Conservation (phyloP, 2,329 filamentous ascomycete species). For the Claviceps cyperi region DNA sequence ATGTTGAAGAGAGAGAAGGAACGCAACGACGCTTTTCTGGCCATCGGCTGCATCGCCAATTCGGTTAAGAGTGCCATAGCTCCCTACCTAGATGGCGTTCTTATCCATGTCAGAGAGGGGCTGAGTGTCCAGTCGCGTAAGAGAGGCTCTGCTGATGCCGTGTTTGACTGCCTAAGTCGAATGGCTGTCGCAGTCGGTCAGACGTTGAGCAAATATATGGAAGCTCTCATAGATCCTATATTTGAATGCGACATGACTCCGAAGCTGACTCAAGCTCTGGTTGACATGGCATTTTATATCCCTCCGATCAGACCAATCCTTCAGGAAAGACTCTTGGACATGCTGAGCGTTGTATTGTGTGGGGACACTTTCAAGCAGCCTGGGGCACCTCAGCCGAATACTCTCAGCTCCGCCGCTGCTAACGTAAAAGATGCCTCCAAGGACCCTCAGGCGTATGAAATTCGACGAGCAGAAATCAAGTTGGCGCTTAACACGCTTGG, state of each 20-base stretch:
- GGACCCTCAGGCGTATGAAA: conserved; percentile 68
- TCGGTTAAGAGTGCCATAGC: conserved; percentile 91
- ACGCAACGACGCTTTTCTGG: conserved; percentile 83
- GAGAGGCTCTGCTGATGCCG: conserved; percentile 54
- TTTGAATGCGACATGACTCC: conserved; percentile 92
- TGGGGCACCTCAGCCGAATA: conserved; percentile 73
- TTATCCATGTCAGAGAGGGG: conserved; percentile 86
- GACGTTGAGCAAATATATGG: conserved; percentile 96
- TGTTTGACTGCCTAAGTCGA: conserved; percentile 96
- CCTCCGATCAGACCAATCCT: conserved; percentile 86
- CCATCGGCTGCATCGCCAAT: conserved; percentile 91
- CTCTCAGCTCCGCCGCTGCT: conserved; percentile 65
- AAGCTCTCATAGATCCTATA: conserved; percentile 84
- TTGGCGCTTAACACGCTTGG: conserved; percentile 87
- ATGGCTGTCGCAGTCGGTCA: conserved; percentile 90
- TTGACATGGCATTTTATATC: conserved; percentile 98
- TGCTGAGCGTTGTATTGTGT: conserved; percentile 86
- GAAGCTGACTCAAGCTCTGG: conserved; percentile 84
- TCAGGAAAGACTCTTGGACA: conserved; percentile 83
- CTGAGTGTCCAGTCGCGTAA: conserved; percentile 64
- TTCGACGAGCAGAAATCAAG: conserved; percentile 74
- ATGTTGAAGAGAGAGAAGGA: conserved; percentile 94
- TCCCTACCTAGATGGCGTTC: conserved; percentile 85
- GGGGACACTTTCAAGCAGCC: conserved; percentile 85
- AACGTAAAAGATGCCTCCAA: conserved; percentile 70